Percentiles rank a stretch among this genome's conserved stretches.
Evolutionary conservation across 2,329 filamentous ascomycete species (phyloP).

Genomic region (Chaetomium globosum): DNA sequence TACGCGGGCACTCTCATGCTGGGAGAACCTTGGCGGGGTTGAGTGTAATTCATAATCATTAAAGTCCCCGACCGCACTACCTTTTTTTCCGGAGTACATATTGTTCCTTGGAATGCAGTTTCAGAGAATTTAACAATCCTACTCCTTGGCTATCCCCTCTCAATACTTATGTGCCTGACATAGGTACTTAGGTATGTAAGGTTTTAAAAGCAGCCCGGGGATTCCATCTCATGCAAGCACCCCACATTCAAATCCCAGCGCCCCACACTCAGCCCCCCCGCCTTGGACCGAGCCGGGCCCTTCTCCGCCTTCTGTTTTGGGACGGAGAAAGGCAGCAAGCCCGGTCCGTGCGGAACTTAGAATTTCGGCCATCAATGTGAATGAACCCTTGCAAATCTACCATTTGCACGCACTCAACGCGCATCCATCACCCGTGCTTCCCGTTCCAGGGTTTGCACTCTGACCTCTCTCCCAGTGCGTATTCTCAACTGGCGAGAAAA

Average conservation of each 20-base stretch:
- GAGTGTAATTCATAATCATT: too few species aligned
- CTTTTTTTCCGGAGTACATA: too few species aligned
- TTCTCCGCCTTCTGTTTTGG: conserved; percentile 21
- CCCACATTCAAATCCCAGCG: neutral
- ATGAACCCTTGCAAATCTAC: neutral
- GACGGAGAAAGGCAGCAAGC: conserved; percentile 8
- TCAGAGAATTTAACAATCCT: too few species aligned
- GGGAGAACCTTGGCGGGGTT: too few species aligned
- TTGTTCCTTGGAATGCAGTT: too few species aligned
- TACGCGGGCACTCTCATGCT: too few species aligned
- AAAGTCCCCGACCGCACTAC: too few species aligned
- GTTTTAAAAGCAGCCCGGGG: neutral
- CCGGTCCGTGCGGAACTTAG: conserved; percentile 7
- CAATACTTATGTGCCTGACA: neutral
- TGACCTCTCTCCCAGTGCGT: neutral
- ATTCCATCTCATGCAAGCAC: neutral
- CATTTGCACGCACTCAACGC: neutral
- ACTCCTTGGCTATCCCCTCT: too few species aligned
- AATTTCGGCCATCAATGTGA: conserved; percentile 8
- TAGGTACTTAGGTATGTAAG: too few species aligned
- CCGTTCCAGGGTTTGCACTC: neutral
- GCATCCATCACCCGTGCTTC: neutral
- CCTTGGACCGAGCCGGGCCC: neutral
- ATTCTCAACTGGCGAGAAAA: neutral
- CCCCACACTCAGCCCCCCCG: neutral